Base-by-base conservation (phyloP, 2,329 filamentous ascomycete species). In the Neopestalotiopsis clavispora region DNA sequence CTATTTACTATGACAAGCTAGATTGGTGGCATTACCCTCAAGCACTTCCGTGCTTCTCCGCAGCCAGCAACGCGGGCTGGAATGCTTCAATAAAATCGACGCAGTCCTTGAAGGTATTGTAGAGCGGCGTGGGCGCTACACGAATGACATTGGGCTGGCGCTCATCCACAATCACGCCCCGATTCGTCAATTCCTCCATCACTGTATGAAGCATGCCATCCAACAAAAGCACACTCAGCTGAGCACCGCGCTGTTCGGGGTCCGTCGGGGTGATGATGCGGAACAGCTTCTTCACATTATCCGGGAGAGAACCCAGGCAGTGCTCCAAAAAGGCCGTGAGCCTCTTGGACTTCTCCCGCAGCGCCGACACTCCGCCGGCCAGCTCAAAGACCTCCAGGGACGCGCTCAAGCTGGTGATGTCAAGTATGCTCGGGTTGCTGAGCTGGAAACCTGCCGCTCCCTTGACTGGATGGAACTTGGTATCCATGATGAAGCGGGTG, bases 371-470 rank as follows among this genome's bases (percentile, higher is more conserved):
- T 17, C 82, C 83, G 3, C 85, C 86, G 0, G 92, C 91, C 68
- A 87, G 82, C 58, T 86, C 84, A 80, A 94, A 95, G n/a, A 95
- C 81, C 72, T 91, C 89, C 2, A 95, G 82, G 6, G 89, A 92
- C 1, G 92, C 91, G 63, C 87, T 82, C 12, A 95, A 84, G 38
- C 90, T 89, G 13, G 90, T 92, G 71, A 92, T 88, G 75, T 94
- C 92, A n/a, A 94, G 81, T 17, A 92, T 89, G 38, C 88, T 91
- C 0, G 92, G 92, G 74, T 95, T 95, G 58, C 89, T 92, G 49
- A 95, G 80, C 77, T 95, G 92, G 77, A 91, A 95, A 3, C 92
- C 93, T 10, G 89, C 90, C 1, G 93, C 93, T 23, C 93, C 92
- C 2, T 87, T 83, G 63, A 92, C 92, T 3, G 93, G 92, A 13